These are phyloP conservation scores for Cordyceps javanica DNA, from an alignment of 2,329 filamentous ascomycete species.

Conservation along the genomic window DNA sequence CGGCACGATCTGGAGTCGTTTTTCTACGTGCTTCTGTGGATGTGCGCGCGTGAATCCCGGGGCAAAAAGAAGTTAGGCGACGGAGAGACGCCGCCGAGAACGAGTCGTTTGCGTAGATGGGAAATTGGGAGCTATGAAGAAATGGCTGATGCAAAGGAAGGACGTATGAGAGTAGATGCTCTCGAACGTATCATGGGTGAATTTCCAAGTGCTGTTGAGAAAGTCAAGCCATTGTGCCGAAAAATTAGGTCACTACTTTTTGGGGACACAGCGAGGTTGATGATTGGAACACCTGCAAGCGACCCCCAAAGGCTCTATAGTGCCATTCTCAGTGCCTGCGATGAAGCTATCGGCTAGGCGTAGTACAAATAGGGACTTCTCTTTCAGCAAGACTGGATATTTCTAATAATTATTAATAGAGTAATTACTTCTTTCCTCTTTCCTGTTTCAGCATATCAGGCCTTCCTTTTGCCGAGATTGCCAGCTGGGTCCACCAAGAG, in stretches of 20 bases:
- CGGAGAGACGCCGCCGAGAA: neutral
- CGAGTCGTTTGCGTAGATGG: neutral
- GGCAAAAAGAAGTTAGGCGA: neutral
- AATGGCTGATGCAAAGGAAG: neutral
- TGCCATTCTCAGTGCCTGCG: neutral
- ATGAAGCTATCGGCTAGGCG: neutral
- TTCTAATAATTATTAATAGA: no score
- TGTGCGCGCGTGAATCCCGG: neutral
- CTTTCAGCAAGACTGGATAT: no score
- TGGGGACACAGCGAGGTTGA: neutral
- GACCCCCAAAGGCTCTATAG: constrained; percentile 3
- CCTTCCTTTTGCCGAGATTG: no score
- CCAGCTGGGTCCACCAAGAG: no score
- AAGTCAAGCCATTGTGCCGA: neutral
- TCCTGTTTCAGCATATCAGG: no score
- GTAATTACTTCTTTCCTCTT: no score
- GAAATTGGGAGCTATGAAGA: constrained; percentile 1
- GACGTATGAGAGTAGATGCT: neutral
- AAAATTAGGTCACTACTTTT: neutral
- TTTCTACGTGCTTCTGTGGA: constrained; percentile 11
- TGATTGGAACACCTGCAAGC: neutral
- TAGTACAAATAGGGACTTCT: no score
- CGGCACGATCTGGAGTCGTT: constrained; percentile 10
- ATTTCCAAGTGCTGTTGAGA: neutral
- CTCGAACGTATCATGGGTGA: neutral